These are phyloP conservation scores for Trebouxiophyceae sp. DNA, from an alignment of 163 green algal species.

Conservation along the genomic window DNA sequence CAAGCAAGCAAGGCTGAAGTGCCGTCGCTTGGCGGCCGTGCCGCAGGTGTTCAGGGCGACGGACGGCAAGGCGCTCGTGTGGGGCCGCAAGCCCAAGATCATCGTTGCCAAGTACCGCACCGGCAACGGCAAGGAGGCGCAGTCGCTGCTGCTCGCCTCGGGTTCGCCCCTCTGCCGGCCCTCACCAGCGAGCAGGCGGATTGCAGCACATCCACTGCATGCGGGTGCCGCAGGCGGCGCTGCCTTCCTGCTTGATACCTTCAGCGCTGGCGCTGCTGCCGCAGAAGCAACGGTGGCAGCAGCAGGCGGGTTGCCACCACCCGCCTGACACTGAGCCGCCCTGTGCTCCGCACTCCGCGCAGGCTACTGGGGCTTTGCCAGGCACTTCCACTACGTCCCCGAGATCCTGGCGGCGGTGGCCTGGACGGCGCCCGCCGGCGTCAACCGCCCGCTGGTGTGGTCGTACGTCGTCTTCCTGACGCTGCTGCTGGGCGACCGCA, in stretches of 20 bases:
- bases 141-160: slow-evolving; percentile 52
- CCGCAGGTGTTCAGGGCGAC: slow-evolving; percentile 42
- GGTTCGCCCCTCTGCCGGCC: slow-evolving; percentile 26
- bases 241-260: too few species aligned
- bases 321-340: not conserved
- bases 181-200: too few species aligned
- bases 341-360: not conserved
- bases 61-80: slow-evolving; percentile 39
- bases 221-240: too few species aligned
- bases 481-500: slow-evolving; percentile 51
- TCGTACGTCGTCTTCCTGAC: slow-evolving; percentile 68
- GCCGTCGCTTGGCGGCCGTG: not conserved
- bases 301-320: too few species aligned
- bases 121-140: slow-evolving; percentile 43
- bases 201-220: too few species aligned
- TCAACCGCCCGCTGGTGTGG: slow-evolving; percentile 34
- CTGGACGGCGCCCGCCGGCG: slow-evolving; percentile 52
- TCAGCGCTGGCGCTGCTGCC: too few species aligned
- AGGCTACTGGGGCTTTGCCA: slow-evolving; percentile 60
- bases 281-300: too few species aligned
- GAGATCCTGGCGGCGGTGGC: slow-evolving; percentile 62
- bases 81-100: slow-evolving; percentile 40
- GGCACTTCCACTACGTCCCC: slow-evolving; percentile 77
- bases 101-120: slow-evolving; percentile 54
- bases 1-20: not conserved